A percentile compares a stretch with the other conserved stretches of the same genome.
phyloP scores from a whole-genome alignment of 2,329 filamentous ascomycete species.

The Rhytidhysteron rufulum region DNA sequence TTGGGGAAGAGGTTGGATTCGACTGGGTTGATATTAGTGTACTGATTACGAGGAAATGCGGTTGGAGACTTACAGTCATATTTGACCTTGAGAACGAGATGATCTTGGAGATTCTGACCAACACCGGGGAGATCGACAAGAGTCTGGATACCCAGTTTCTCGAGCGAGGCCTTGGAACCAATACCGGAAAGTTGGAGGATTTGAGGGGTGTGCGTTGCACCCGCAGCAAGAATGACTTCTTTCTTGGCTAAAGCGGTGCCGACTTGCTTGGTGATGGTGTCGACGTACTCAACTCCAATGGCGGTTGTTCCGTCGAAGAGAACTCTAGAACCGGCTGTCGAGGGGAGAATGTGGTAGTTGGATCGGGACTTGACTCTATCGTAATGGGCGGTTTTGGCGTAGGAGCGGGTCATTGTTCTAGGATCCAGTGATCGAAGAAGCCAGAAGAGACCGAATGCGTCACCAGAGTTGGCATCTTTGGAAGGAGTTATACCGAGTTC shows the following conservation, averaged over 20 bases:
- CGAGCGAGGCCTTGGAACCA: slow-evolving; percentile 5
- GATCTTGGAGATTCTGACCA: slow-evolving; percentile 9
- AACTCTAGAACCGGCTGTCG: slow-evolving; percentile 9
- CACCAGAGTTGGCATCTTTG: not conserved
- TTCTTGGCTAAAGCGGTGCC: slow-evolving; percentile 3
- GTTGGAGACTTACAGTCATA: not conserved
- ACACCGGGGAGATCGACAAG: slow-evolving; percentile 7
- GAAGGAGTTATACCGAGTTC: not conserved
- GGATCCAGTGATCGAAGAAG: slow-evolving; percentile 18
- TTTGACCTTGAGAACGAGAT: not conserved
- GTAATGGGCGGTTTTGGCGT: slow-evolving; percentile 29
- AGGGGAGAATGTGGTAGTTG: slow-evolving; percentile 22
- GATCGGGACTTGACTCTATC: slow-evolving; percentile 15
- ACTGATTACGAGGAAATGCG: not conserved
- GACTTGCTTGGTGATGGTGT: not conserved
- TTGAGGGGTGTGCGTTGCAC: slow-evolving; percentile 8
- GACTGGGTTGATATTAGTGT: too few relatives aligned
- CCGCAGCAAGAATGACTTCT: slow-evolving; percentile 9
- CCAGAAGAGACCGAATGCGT: slow-evolving; percentile 20
- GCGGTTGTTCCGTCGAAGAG: not conserved
- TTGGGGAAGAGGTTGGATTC: slow-evolving; percentile 1
- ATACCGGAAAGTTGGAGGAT: slow-evolving; percentile 10
- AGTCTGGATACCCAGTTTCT: not conserved
- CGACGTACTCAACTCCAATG: not conserved
- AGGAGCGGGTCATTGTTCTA: slow-evolving; percentile 16